Percentiles rank a stretch among this genome's conserved stretches.
These are phyloP conservation scores for Hanseniaspora thailandica DNA, from an alignment of 805 yeast genomes.

Conservation along the genomic window DNA sequence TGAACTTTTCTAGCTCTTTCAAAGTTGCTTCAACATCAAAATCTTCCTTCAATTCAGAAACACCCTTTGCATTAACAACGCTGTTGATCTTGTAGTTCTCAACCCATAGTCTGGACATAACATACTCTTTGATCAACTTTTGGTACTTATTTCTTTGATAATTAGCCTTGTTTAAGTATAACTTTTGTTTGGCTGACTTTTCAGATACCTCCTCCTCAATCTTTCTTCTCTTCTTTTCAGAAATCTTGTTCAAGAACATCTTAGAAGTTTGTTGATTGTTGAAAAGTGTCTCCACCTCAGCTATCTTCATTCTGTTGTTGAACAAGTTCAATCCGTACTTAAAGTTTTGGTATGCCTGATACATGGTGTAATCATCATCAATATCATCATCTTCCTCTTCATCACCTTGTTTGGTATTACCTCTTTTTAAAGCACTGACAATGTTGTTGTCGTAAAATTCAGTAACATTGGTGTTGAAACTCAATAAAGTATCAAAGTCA, in stretches of 20 bases:
- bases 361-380: conserved; percentile 17
- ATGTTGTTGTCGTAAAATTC: conserved; percentile 11
- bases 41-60: not conserved
- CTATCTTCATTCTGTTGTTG: conserved; percentile 45
- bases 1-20: not conserved
- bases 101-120: conserved; percentile 26
- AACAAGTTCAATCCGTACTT: conserved; percentile 23
- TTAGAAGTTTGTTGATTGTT: conserved; percentile 65
- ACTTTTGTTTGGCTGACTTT: conserved; percentile 30
- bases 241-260: conserved; percentile 59
- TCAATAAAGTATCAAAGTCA: conserved; percentile 23
- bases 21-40: not conserved
- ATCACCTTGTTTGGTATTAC: not conserved
- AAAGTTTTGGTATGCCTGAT: conserved; percentile 20
- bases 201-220: conserved; percentile 32
- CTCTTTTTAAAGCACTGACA: not conserved
- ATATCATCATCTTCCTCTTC: conserved; percentile 9
- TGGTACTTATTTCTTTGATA: conserved; percentile 21
- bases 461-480: conserved; percentile 13
- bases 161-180: conserved; percentile 22
- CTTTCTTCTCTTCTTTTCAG: conserved; percentile 37
- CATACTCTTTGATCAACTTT: conserved; percentile 23
- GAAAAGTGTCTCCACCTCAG: conserved; percentile 50
- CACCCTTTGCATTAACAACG: not conserved
- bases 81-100: conserved; percentile 7